Base-by-base conservation (phyloP, 805 yeast species). In the Candida chauliodis region DNA sequence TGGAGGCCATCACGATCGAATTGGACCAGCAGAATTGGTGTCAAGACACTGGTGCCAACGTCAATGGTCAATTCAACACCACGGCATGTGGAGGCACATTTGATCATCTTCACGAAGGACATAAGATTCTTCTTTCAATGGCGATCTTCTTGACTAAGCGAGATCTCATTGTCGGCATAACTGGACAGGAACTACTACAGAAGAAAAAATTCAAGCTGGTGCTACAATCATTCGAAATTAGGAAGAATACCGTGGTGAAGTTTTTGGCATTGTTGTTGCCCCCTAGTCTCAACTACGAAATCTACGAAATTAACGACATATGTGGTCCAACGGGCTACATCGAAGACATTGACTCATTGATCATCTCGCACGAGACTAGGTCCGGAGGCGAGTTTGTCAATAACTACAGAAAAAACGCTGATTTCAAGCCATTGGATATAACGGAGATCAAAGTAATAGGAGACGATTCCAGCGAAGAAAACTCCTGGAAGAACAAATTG, bases 41-140 rank as follows among this genome's bases (percentile, higher is more conserved):
- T 4, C 4, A 7, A 15, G n/a, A 17, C 20, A 6, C 18, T 4
- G 16, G 25, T 13, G 23, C 17, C 5, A 40, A 33, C 21, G 4
- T 26, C 4, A 9, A 19, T 13, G 42, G 37, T 13, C 37, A 25
- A 11, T 52, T 34, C 32, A 41, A 46, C 13, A 68, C 70, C 5
- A 54, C 49, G 7, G 91, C 96, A 0, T 80, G 91, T 1, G 99
- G 99, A 0, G 99, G 99, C 0, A 93, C 99, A 0, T 93, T 93
- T 63, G 99, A 93, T 55, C 98, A 93, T 61, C 55, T 93, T 25
- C 99, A 93, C 51, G 95, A 84, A 53, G 99, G 98, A 0, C 99
- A 93, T 61, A 87, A 85, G 57, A 82, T 93, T 20, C 66, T 93
- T 19, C 67, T 93, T 8, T 80, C 93, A 0, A 68, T 85, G 42